Percentiles rank a stretch among this genome's conserved stretches.
Evolutionary conservation across 495 filamentous ascomycete species (phyloP).

Genomic region (Lasiosphaeriaceae sp.): DNA sequence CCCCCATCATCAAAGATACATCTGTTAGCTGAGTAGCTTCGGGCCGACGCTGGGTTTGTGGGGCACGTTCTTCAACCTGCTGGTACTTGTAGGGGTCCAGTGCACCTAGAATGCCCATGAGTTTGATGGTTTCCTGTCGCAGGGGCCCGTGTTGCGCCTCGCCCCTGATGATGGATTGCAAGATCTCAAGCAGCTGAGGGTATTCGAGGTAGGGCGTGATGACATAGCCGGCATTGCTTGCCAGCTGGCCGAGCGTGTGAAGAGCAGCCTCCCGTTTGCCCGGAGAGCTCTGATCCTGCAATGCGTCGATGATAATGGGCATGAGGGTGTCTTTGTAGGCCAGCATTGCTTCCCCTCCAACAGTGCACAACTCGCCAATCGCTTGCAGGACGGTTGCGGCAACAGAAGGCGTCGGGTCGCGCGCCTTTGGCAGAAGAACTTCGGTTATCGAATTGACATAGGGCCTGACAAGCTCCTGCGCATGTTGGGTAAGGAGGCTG

Average conservation of each 20-base stretch:
- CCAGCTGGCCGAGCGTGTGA: slow-evolving; percentile 84
- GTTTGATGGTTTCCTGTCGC: slow-evolving; percentile 88
- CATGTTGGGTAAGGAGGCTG: slow-evolving; percentile 85
- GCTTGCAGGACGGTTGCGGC: slow-evolving; percentile 90
- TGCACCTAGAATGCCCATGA: slow-evolving; percentile 94
- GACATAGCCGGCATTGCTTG: slow-evolving; percentile 94
- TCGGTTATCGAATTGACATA: slow-evolving; percentile 94
- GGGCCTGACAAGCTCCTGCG: slow-evolving; percentile 84
- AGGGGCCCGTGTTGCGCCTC: slow-evolving; percentile 75
- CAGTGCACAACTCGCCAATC: slow-evolving; percentile 86
- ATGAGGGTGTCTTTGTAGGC: slow-evolving; percentile 84
- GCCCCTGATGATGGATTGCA: slow-evolving; percentile 89
- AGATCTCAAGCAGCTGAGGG: slow-evolving; percentile 82
- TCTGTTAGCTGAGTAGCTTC: slow-evolving; percentile 73
- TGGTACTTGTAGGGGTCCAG: slow-evolving; percentile 93
- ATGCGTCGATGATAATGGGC: slow-evolving; percentile 86
- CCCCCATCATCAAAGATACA: slow-evolving; percentile 95
- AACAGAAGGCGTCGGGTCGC: slow-evolving; percentile 76
- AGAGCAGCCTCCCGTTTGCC: slow-evolving; percentile 87
- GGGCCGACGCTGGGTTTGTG: slow-evolving; percentile 56
- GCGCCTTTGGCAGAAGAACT: slow-evolving; percentile 83
- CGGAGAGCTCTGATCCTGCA: slow-evolving; percentile 88
- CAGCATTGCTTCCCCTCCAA: slow-evolving; percentile 88
- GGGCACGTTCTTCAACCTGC: slow-evolving; percentile 60
- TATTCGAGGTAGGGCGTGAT: slow-evolving; percentile 95